These are phyloP conservation scores for Nymphaea colorata DNA, from an alignment of 164 flowering plant genomes.

Conservation along the genomic window DNA sequence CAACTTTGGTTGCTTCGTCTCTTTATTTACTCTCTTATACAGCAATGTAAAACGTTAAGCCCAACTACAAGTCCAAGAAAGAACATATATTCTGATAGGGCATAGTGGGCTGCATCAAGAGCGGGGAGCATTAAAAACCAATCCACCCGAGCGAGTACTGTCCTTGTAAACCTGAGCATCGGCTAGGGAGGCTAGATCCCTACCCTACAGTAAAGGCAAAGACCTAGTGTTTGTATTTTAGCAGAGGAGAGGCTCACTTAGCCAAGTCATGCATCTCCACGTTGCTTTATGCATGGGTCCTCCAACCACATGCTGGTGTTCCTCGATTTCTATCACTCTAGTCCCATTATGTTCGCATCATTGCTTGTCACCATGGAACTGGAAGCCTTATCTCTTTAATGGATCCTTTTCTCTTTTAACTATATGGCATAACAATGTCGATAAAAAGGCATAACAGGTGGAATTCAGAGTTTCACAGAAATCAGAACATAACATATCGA, in stretches of 20 bases:
- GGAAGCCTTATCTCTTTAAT: not conserved
- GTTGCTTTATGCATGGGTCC: not conserved
- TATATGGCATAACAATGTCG: not conserved
- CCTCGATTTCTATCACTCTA: not conserved
- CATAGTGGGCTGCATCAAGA: not conserved
- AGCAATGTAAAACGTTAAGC: not conserved
- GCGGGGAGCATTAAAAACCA: not conserved
- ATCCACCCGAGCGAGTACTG: not conserved
- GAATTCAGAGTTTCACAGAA: not conserved
- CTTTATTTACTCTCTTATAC: too few relatives aligned
- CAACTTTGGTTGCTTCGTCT: too few relatives aligned
- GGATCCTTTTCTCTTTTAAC: not conserved
- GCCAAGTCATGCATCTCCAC: not conserved
- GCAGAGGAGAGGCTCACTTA: not conserved
- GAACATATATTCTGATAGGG: not conserved
- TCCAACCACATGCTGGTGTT: not conserved
- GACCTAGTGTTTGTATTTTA: not conserved
- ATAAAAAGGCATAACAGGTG: not conserved
- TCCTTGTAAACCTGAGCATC: not conserved
- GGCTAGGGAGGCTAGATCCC: not conserved
- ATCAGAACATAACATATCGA: not conserved
- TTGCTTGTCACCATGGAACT: too few relatives aligned
- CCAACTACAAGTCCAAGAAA: not conserved
- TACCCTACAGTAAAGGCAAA: not conserved
- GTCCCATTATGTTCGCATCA: not conserved